phyloP scores from a whole-genome alignment of 306 rosid species.

The Sechiopsis laciniata region DNA sequence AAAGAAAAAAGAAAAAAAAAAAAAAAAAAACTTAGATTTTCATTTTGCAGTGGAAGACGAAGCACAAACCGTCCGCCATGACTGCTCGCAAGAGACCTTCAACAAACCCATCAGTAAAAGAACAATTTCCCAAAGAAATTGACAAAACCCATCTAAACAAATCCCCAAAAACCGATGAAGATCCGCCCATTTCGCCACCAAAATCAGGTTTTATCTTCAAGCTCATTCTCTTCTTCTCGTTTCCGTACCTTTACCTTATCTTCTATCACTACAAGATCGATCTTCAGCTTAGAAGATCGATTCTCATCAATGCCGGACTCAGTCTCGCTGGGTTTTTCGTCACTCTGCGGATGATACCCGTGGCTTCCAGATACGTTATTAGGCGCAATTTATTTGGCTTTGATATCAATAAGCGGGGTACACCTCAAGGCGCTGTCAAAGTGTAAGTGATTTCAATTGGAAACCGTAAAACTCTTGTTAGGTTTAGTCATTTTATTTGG shows the following conservation, averaged over 20 bases:
- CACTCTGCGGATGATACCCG: constrained; percentile 68
- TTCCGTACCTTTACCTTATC: constrained; percentile 64
- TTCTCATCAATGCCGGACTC: constrained; percentile 65
- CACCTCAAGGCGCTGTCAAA: constrained; percentile 63
- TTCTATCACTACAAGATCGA: constrained; percentile 57
- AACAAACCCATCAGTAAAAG: constrained; percentile 25
- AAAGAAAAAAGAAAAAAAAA: no score
- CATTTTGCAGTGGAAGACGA: background rate
- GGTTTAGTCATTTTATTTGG: background rate
- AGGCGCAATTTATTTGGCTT: constrained; percentile 68
- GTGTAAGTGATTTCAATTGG: constrained; percentile 37
- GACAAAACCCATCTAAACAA: constrained; percentile 18
- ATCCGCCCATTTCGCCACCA: constrained; percentile 61
- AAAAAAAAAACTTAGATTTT: no score
- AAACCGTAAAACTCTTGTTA: background rate
- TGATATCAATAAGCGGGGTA: constrained; percentile 92
- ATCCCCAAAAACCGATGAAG: constrained; percentile 29
- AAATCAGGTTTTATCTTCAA: constrained; percentile 56
- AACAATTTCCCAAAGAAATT: constrained; percentile 25
- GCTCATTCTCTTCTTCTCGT: constrained; percentile 42
- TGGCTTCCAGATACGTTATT: constrained; percentile 72
- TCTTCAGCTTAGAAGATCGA: constrained; percentile 46
- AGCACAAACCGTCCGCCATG: constrained; percentile 38
- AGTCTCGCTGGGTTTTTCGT: constrained; percentile 56
- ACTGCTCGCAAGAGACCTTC: constrained; percentile 70